These are phyloP conservation scores for Beauveria rudraprayagi DNA, from an alignment of 2,329 filamentous ascomycete genomes.

Conservation along the genomic window DNA sequence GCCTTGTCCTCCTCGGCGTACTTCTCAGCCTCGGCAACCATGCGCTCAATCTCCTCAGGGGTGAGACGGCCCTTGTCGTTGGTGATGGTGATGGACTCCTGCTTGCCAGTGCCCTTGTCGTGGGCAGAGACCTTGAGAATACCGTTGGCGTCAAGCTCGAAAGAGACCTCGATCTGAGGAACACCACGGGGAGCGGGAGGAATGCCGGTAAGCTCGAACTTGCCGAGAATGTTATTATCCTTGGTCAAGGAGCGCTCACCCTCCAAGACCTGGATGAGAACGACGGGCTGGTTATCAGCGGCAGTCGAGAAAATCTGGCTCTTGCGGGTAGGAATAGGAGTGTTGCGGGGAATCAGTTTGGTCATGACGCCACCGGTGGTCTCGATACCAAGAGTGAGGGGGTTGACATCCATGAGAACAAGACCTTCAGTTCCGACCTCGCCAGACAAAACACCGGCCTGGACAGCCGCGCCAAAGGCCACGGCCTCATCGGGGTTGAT, in stretches of 20 bases:
- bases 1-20: conserved; percentile 99
- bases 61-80: conserved; percentile 98
- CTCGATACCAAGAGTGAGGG: conserved; percentile 92
- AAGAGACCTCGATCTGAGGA: conserved; percentile 96
- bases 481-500: conserved; percentile 99
- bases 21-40: conserved; percentile 97
- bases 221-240: conserved; percentile 95
- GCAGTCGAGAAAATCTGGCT: conserved; percentile 96
- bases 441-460: conserved; percentile 89
- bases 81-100: conserved; percentile 95
- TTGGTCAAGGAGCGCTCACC: conserved; percentile 91
- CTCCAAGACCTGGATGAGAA: conserved; percentile 92
- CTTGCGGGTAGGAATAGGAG: conserved; percentile 90
- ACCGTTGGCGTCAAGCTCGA: conserved; percentile 96
- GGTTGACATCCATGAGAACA: conserved; percentile 96
- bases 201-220: conserved; percentile 96
- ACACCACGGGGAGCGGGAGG: conserved; percentile 91
- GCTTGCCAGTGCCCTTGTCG: conserved; percentile 98
- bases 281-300: conserved; percentile 92
- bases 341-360: conserved; percentile 91
- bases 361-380: conserved; percentile 98
- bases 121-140: conserved; percentile 93
- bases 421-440: conserved; percentile 73
- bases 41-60: conserved; percentile 96
- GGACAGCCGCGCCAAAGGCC: conserved; percentile 92